Conservation (phyloP, 495 filamentous ascomycete genomes). For the Penicillium verhagenii region DNA sequence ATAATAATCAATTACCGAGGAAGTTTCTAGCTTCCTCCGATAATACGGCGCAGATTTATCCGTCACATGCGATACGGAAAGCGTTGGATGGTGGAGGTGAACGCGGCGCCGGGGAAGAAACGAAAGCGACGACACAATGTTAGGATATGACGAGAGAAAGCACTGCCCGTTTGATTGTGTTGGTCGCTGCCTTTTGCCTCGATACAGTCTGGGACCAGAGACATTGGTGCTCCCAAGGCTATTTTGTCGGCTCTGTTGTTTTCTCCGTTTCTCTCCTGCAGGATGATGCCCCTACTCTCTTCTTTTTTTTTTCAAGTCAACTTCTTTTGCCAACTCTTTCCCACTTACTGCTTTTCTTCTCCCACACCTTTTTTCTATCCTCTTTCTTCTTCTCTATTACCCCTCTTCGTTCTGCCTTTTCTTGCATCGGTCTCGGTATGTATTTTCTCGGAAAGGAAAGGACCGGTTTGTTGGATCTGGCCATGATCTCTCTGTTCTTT, state of each 20-base stretch:
- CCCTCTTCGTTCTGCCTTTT: constrained; percentile 29
- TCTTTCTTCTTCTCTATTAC: constrained; percentile 24
- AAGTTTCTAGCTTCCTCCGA: constrained; percentile 23
- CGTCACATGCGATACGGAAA: constrained; percentile 31
- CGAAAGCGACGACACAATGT: constrained; percentile 34
- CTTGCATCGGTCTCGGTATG: constrained; percentile 39
- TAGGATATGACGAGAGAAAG: constrained; percentile 27
- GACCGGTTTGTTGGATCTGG: constrained; percentile 36
- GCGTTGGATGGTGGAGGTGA: constrained; percentile 22
- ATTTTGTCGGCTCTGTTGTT: constrained; percentile 10
- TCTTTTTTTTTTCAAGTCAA: constrained; percentile 25
- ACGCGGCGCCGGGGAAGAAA: constrained; percentile 27
- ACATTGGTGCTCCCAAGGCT: constrained; percentile 8
- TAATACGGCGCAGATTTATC: constrained; percentile 37
- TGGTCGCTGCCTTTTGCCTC: constrained; percentile 8
- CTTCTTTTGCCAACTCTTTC: constrained; percentile 16
- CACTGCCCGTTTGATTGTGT: constrained; percentile 13
- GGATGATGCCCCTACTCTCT: constrained; percentile 30
- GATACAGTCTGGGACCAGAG: not conserved
- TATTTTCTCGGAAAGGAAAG: constrained; percentile 37
- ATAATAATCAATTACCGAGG: constrained; percentile 43
- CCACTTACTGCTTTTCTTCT: constrained; percentile 19
- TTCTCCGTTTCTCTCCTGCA: constrained; percentile 12
- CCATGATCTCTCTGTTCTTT: constrained; percentile 29
- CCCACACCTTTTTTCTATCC: too few relatives aligned